phyloP scores from a whole-genome alignment of 805 yeast genomes.

The Ogataea philodendri region DNA sequence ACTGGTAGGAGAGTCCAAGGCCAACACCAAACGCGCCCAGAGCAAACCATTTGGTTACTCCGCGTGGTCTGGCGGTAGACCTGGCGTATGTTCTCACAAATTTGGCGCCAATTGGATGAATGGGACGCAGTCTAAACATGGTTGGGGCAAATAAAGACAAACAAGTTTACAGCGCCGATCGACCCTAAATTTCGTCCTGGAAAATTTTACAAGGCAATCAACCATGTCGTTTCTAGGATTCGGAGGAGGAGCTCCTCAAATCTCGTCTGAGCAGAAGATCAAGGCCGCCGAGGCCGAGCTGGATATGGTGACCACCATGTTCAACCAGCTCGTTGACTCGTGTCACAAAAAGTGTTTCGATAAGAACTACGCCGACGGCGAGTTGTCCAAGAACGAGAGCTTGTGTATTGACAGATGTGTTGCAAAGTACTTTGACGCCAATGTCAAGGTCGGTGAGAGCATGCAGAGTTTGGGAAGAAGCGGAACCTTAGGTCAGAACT shows the following conservation, averaged over 20 bases:
- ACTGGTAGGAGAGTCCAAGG: constrained; percentile 25
- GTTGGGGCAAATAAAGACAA: constrained; percentile 3
- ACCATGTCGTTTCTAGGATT: constrained; percentile 71
- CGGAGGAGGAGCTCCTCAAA: constrained; percentile 72
- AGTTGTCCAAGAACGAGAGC: constrained; percentile 74
- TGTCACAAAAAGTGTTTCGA: constrained; percentile 86
- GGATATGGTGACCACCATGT: constrained; percentile 97
- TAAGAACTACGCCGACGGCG: constrained; percentile 65
- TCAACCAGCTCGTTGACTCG: constrained; percentile 82
- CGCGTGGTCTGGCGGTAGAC: neutral
- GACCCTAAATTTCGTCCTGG: constrained; percentile 8
- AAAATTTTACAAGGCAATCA: constrained; percentile 12
- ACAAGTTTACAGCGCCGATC: constrained; percentile 5
- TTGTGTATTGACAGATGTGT: constrained; percentile 95
- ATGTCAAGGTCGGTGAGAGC: constrained; percentile 87
- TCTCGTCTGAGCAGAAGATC: constrained; percentile 71
- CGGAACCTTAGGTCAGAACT: constrained; percentile 31
- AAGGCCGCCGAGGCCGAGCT: constrained; percentile 95
- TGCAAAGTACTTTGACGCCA: constrained; percentile 89
- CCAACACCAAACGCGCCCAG: constrained; percentile 27
- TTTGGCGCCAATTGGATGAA: constrained; percentile 6
- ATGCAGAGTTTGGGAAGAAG: constrained; percentile 40
- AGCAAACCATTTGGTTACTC: constrained; percentile 1
- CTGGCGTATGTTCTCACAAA: constrained; percentile 4
- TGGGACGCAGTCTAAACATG: constrained; percentile 3